Percentiles rank a stretch among this genome's conserved stretches.
These are phyloP conservation scores for Jacaranda copaia DNA, from an alignment of 257 asterid genomes.

Conservation along the genomic window DNA sequence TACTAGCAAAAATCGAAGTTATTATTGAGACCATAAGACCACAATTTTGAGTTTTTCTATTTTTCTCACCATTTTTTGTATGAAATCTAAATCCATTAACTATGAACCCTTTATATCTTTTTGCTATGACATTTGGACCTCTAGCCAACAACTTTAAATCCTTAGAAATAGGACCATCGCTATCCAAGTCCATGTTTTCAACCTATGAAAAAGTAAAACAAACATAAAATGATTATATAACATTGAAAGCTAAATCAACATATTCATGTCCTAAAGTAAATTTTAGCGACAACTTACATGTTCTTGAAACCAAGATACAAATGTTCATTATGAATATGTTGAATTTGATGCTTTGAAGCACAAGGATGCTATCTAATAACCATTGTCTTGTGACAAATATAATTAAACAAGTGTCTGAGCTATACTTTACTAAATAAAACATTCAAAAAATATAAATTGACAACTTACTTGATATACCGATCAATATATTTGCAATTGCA, in stretches of 20 bases:
- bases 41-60: background rate
- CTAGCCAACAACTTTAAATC: background rate
- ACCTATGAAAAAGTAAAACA: background rate
- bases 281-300: background rate
- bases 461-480: background rate
- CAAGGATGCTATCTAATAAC: background rate
- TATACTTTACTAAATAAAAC: background rate
- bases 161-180: background rate
- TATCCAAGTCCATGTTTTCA: background rate
- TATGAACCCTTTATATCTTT: background rate
- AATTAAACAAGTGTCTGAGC: background rate
- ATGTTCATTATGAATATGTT: background rate
- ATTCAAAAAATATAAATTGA: background rate
- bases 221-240: no score
- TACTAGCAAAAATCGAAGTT: background rate
- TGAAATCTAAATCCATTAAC: constrained; percentile 7
- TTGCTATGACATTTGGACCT: background rate
- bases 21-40: background rate
- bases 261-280: no score
- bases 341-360: background rate
- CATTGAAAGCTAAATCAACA: no score
- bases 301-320: background rate
- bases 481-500: background rate
- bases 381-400: background rate
- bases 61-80: background rate